These are phyloP conservation scores for Ceratobasidium sp. DNA, from an alignment of 1,284 basidiomycete genomes.

Conservation along the genomic window DNA sequence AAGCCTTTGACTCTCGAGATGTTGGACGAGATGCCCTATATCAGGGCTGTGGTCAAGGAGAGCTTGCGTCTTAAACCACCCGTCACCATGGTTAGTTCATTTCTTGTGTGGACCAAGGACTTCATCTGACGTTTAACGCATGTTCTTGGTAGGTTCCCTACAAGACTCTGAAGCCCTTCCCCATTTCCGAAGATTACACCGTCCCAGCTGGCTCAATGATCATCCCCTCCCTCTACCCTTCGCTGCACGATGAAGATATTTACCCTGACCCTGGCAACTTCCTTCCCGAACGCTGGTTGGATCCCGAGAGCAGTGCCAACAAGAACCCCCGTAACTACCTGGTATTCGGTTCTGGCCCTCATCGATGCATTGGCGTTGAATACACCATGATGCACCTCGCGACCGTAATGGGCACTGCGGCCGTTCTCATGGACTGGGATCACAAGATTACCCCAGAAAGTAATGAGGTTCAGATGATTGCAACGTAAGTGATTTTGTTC, in stretches of 20 bases:
- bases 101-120: constrained; percentile 1
- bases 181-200: constrained; percentile 86
- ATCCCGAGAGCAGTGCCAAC: constrained; percentile 79
- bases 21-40: constrained; percentile 91
- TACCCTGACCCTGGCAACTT: constrained; percentile 88
- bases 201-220: constrained; percentile 92
- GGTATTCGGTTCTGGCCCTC: constrained; percentile 92
- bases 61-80: constrained; percentile 88
- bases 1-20: constrained; percentile 85
- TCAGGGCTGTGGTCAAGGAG: constrained; percentile 91
- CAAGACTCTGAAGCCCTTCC: constrained; percentile 85
- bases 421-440: constrained; percentile 83
- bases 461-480: constrained; percentile 85
- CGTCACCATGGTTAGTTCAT: constrained; percentile 77
- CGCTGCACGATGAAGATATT: constrained; percentile 85
- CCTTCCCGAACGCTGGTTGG: constrained; percentile 91
- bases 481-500: constrained; percentile 58
- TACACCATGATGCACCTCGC: constrained; percentile 94
- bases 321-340: constrained; percentile 92
- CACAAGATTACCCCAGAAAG: constrained; percentile 82
- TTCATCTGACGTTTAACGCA: background rate
- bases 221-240: constrained; percentile 96
- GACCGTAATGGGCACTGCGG: constrained; percentile 83
- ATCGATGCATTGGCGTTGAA: constrained; percentile 91
- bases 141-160: constrained; percentile 78